These are phyloP conservation scores for Ascosphaera aggregata DNA, from an alignment of 2,329 filamentous ascomycete genomes.

Conservation along the genomic window DNA sequence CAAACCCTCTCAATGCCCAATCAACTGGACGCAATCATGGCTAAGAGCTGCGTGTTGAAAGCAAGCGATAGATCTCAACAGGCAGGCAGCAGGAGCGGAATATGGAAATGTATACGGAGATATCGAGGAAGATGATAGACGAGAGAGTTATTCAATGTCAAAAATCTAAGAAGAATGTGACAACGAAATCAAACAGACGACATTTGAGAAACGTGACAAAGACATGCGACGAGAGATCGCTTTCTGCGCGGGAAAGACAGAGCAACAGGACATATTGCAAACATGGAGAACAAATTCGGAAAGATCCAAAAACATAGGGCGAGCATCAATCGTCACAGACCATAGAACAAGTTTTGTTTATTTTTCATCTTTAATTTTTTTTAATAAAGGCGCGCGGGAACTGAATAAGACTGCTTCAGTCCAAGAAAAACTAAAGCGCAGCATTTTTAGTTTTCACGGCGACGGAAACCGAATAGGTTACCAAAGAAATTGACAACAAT, in stretches of 20 bases:
- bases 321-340: background rate
- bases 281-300: background rate
- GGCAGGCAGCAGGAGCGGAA: too few relatives aligned
- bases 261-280: too few relatives aligned
- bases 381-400: too few relatives aligned
- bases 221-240: background rate
- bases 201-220: background rate
- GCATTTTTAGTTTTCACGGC: conserved; percentile 13
- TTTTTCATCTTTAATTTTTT: too few relatives aligned
- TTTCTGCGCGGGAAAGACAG: background rate
- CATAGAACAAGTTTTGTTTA: too few relatives aligned
- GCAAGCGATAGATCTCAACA: too few relatives aligned
- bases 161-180: background rate
- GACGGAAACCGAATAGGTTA: conserved; percentile 17
- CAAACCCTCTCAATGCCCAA: too few relatives aligned
- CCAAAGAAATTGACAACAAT: conserved; percentile 19
- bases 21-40: too few relatives aligned
- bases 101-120: background rate
- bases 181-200: background rate
- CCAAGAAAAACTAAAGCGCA: too few relatives aligned
- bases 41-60: too few relatives aligned
- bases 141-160: background rate
- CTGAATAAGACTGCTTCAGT: too few relatives aligned
- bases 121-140: background rate
- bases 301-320: background rate